Evolutionary conservation across 352 stramenopile species (phyloP), one percentile per base, ranked within the genome.

Genomic region (Phytopythium ostracodes): DNA sequence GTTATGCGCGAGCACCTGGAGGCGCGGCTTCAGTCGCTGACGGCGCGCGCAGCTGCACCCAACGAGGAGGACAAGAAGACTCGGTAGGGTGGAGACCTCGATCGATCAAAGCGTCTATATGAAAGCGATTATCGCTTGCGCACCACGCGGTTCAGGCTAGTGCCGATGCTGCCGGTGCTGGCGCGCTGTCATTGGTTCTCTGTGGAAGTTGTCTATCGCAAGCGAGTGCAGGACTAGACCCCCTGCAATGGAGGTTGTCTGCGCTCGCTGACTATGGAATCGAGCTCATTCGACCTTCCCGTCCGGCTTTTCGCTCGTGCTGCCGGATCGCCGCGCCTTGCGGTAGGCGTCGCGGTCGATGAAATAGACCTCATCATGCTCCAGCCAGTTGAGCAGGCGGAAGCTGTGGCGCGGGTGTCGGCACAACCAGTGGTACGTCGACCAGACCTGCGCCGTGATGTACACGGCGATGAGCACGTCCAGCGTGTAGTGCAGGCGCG

Each of bases 381-480:
- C 85, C 38, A 94, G 81, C 85, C 85, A 94, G 50, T 84, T 89
- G 31, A 94, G 74, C 36, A 94, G 63, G 7, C 71, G 62, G 72
- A 92, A 88, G 51, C 71, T 80, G 25, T 69, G 72, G 36, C 77
- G 70, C 7, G 84, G 79, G 67, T 94, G 69, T 20, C 75, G 72
- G 49, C 74, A 82, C 25, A 94, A 71, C 85, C 85, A 94, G 69
- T 94, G 85, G 64, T 92, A 94, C 25, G 81, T 93, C 60, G 82
- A 78, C 87, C 87, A 96, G 10, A 91, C 83, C 68, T 94, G 83
- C 20, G 75, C 73, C 44, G 87, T 91, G 60, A 96, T 87, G 77
- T 96, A 96, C 50, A 93, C 77, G 22, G 87, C 86, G 63, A 95
- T 92, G 27, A 95, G 80, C 40, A 95, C 86, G 60, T 95, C 86